These are phyloP conservation scores for Lotmaria passim DNA, from an alignment of 208 protist species.

Conservation along the genomic window DNA sequence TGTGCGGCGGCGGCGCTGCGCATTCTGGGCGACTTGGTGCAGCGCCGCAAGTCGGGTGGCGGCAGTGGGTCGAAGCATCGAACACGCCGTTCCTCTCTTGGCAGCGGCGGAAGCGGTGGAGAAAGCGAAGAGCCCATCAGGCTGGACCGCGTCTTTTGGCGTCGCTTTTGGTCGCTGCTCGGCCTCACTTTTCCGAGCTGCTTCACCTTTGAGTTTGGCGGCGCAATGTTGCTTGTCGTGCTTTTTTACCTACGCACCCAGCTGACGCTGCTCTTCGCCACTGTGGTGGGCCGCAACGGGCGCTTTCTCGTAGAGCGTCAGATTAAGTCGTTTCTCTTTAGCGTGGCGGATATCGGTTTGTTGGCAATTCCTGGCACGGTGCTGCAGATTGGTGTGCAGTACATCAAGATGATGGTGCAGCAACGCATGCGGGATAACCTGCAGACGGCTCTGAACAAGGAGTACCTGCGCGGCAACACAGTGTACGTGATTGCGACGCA, in stretches of 20 bases:
- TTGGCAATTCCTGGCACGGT: slow-evolving; percentile 74
- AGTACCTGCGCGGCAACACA: slow-evolving; percentile 70
- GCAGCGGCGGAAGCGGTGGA: neutral
- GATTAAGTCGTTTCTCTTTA: slow-evolving; percentile 64
- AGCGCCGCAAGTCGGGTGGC: slow-evolving; percentile 11
- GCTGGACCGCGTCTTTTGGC: slow-evolving; percentile 59
- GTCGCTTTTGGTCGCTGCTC: slow-evolving; percentile 58
- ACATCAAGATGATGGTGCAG: slow-evolving; percentile 74
- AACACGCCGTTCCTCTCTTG: slow-evolving; percentile 10
- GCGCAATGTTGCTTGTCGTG: slow-evolving; percentile 41
- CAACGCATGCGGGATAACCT: slow-evolving; percentile 69
- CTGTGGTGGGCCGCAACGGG: slow-evolving; percentile 53
- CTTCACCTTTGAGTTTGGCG: slow-evolving; percentile 55
- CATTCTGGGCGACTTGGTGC: slow-evolving; percentile 20
- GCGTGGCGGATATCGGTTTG: slow-evolving; percentile 66
- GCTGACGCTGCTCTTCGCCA: slow-evolving; percentile 70
- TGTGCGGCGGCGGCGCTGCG: slow-evolving; percentile 33
- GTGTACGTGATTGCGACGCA: slow-evolving; percentile 65
- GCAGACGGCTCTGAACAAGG: slow-evolving; percentile 57
- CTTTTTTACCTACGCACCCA: slow-evolving; percentile 57
- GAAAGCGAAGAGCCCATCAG: slow-evolving; percentile 23
- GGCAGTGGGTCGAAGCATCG: slow-evolving; percentile 25
- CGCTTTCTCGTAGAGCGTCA: slow-evolving; percentile 66
- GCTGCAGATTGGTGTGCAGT: slow-evolving; percentile 63
- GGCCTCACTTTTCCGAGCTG: slow-evolving; percentile 67